Conservation (phyloP, 148 eudicot genomes). For the Cornus kousa region DNA sequence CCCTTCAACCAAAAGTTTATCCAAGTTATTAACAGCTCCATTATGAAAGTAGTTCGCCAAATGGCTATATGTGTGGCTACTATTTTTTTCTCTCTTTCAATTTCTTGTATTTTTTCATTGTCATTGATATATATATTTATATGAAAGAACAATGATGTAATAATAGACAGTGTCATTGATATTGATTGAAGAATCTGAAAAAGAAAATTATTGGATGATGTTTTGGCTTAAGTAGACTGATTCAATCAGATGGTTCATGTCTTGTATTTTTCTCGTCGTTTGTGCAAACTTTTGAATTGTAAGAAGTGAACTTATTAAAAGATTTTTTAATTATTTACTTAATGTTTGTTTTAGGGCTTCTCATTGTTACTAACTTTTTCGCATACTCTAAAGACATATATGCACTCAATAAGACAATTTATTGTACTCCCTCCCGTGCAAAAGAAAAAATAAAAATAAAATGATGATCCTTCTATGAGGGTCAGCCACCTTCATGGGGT, state of each 20-base stretch:
- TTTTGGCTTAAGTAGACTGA: background rate
- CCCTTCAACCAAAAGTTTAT: background rate
- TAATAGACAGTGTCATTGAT: no score
- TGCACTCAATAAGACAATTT: background rate
- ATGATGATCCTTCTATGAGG: no score
- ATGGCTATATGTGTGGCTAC: background rate
- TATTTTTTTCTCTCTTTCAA: background rate
- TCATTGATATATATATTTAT: background rate
- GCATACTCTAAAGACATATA: background rate
- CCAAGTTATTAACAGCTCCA: background rate
- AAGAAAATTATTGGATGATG: background rate
- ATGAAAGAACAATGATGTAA: no score
- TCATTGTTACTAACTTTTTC: background rate
- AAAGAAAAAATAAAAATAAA: no score
- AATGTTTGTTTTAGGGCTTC: background rate
- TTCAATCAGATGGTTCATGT: background rate
- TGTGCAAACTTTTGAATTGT: background rate
- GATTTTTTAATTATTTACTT: background rate
- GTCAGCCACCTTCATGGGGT: no score
- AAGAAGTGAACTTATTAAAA: background rate
- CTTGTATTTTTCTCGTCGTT: background rate
- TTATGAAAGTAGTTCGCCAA: background rate
- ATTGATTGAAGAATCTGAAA: background rate
- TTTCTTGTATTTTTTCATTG: no score
- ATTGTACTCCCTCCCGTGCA: background rate